Evolutionary conservation across 768 basidiomycete genomes (phyloP), one percentile per base, ranked within the genome.

Genomic region (Chiua virens): DNA sequence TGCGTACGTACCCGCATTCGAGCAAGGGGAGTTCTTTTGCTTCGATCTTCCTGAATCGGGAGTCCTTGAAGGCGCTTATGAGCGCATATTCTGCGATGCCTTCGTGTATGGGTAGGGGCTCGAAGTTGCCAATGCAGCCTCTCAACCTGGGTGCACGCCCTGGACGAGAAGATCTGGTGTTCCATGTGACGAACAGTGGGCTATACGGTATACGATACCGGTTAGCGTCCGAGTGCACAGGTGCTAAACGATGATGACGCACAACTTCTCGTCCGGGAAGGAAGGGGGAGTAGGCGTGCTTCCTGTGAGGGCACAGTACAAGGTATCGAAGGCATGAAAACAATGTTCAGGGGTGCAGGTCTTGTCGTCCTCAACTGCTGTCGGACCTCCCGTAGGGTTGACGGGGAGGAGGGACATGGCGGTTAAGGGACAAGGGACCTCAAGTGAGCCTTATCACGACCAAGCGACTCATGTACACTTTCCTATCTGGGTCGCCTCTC

Each of bases 171-270:
- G 81, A 76, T 52, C 79, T 80, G 40, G 82, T 86, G 70, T 92
- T 94, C 95, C 95, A 99, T 7, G 96, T 98, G 28, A 98, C 92
- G 70, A 99, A 99, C 49, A 99, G 76, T 13, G 95, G 93, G 70
- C 68, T 69, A 15, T 35, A 43, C 8, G 27, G 35, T 27, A 15
- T 35, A 43, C 8, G 27, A 37, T 27, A 34, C n/a, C 32, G 8
- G 34, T 61, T 42, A 55, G 56, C n/a, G 35, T 42, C 45, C 6
- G 6, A n/a, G 30, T 49, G 21, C 21, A 20, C 18, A 37, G 36
- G 42, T 38, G 23, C 45, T 45, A 25, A 37, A 28, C 39, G 18
- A 73, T 81, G 61, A 27, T 18, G 40, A 74, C 86, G 63, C 68
- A 95, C 92, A 84, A 94, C 69, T 89, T 86, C 49, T 86, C 83